These are phyloP conservation scores for Trifolium fragiferum DNA, from an alignment of 306 rosid species.

Conservation along the genomic window DNA sequence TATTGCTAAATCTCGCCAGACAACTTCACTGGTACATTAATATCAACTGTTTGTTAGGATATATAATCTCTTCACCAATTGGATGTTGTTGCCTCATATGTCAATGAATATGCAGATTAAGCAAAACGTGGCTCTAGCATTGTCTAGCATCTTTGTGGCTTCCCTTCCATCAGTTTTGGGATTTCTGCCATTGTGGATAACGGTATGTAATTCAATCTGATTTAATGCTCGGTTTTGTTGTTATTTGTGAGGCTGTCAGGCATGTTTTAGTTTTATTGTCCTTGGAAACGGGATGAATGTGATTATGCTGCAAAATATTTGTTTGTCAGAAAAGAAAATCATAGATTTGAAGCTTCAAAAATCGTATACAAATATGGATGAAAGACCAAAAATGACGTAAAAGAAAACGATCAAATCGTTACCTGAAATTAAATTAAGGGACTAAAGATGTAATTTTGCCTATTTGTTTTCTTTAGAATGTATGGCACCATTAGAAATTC, in stretches of 20 bases:
- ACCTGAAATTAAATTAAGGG: no score
- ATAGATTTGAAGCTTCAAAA: no score
- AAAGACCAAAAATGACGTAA: no score
- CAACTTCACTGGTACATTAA: constrained; percentile 79
- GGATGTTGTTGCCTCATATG: constrained; percentile 29
- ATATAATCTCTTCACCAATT: constrained; percentile 30
- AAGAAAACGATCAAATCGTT: no score
- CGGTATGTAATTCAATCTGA: constrained; percentile 63
- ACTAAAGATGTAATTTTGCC: no score
- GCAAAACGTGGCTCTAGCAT: constrained; percentile 91
- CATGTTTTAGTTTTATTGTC: constrained; percentile 27
- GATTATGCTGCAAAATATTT: constrained; percentile 20
- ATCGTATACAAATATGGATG: no score
- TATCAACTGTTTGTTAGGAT: constrained; percentile 11
- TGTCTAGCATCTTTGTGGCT: constrained; percentile 77
- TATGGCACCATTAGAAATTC: background rate
- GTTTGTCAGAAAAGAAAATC: background rate
- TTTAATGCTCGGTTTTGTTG: constrained; percentile 29
- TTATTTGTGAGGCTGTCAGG: constrained; percentile 3
- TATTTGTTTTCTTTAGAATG: constrained; percentile 5
- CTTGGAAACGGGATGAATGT: constrained; percentile 11
- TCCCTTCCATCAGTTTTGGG: constrained; percentile 96
- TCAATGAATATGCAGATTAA: constrained; percentile 68
- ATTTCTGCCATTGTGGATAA: constrained; percentile 89
- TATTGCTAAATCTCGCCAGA: constrained; percentile 93